Base-by-base conservation (phyloP, 1,284 basidiomycete species). In the Bjerkandera adusta region DNA sequence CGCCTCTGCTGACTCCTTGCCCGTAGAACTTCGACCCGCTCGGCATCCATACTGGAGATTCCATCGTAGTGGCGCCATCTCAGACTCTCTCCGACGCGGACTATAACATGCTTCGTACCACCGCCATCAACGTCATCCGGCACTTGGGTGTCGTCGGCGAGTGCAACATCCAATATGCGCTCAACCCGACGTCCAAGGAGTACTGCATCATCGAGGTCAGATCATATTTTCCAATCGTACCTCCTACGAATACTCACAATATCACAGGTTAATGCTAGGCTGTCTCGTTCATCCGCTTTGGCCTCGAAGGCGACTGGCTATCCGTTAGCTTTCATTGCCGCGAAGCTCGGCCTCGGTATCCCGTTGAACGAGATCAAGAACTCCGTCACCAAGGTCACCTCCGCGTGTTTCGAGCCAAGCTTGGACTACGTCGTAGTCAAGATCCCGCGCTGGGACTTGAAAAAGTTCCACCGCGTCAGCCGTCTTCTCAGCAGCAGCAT, bases 221-320 rank as follows among this genome's bases (percentile, higher is more conserved):
- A 55, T 16, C 38, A 22, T 34, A 45, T 24, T 50, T 36, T 37
- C 53, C 5, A 45, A 6, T 26, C 10, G 32, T 30, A 16, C 37
- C 18, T 34, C 6, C 25, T 16, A 22, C 22, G n/a, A n/a, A n/a
- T 38, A 26, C 20, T 43, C 8, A 29, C 20, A 5, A 33, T 18
- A 16, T 50, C 8, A 22, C 40, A 89, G 86, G 96, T 98, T 65
- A 98, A 99, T 63, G 97, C 96, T n/a, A 92, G 96, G 75, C 81
- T 99, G 13, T 98, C 96, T 12, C 89, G 97, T 58, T 98, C 96
- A 2, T 98, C 96, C 32, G 96, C 97, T 4, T 80, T 99, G 27
- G 96, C 97, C 13, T 98, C 95, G 47, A 99, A 99, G 71, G 96
- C 97, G 1, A 99, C 96, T 13, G 96, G 97, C 13, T 99, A 98